These are phyloP conservation scores for Spencermartinsiella ligniputridi DNA, from an alignment of 1,139 yeast species.

Conservation along the genomic window DNA sequence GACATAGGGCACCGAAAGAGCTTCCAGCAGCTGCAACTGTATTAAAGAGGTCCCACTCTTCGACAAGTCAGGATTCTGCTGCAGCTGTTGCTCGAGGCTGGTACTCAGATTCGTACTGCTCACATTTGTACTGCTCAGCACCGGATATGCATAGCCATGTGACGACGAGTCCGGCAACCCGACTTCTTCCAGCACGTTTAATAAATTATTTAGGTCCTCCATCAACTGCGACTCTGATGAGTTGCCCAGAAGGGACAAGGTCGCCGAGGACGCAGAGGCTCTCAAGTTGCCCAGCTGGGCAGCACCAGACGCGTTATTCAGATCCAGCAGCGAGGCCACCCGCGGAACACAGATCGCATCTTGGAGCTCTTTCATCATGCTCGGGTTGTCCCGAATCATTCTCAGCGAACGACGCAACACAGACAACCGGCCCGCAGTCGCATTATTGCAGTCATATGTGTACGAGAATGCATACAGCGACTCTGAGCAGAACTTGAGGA, in stretches of 20 bases:
- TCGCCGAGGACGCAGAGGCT: conserved; percentile 28
- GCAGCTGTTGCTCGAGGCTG: conserved; percentile 2
- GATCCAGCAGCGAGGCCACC: not conserved
- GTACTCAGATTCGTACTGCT: not conserved
- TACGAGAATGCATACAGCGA: conserved; percentile 83
- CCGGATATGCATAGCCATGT: not conserved
- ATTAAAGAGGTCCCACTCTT: conserved; percentile 22
- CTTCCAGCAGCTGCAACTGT: conserved; percentile 32
- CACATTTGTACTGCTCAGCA: not conserved
- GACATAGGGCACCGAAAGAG: conserved; percentile 30
- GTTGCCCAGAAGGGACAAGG: conserved; percentile 26
- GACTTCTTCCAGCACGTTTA: not conserved
- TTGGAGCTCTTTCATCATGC: conserved; percentile 17
- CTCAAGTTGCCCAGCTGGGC: conserved; percentile 16
- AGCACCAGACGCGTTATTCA: not conserved
- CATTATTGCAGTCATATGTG: conserved; percentile 76
- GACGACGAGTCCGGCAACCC: not conserved
- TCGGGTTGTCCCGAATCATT: conserved; percentile 53
- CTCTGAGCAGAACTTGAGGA: conserved; percentile 64
- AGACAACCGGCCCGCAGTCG: conserved; percentile 68
- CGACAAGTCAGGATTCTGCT: not conserved
- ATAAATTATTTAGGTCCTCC: conserved; percentile 2
- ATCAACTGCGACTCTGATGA: conserved; percentile 14
- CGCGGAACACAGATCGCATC: not conserved
- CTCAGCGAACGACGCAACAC: conserved; percentile 73